Base-by-base conservation (phyloP, 495 filamentous ascomycete genomes). In the Aspergillus sparsus region DNA sequence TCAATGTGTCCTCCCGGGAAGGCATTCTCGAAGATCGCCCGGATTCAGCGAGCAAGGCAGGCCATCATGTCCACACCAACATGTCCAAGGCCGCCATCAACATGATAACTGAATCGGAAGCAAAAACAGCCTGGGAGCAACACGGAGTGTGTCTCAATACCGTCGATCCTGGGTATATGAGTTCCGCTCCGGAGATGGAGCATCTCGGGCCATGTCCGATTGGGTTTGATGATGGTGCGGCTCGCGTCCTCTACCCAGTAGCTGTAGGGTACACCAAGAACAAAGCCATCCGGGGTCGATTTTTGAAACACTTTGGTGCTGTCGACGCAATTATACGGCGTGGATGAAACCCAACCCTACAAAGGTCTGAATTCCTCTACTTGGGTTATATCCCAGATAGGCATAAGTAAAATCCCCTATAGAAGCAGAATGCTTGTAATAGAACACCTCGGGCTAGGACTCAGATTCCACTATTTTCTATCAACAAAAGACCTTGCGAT, bases 31-130 rank as follows among this genome's bases (percentile, higher is more conserved):
- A 82, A 58, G 45, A 54, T 8, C 18, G 12, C 0, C 66, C 68
- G 2, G 36, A 45, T 12, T 60, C 65, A 12, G 7, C 60, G 5
- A 64, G 66, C 33, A 80, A 79, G 63, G 63, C 60, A 3, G 77
- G 77, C 0, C 60, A 68, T 33, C 77, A 81, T 36, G 76, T 79
- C 7, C 78, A 80, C 62, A 81, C 77, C 1, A 80, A 80, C 62
- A 77, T 80, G 74, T 72, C 76, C n/a, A 80, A 82, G 54, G 79
- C 79, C 7, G 79, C 77, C 2, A 66, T 81, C 31, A 80, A 80
- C 62, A 81, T 81, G 77, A 72, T 80, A 39, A 80, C 78, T 6
- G 74, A 76, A 51, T 77, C 76, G 2, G 75, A 79, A 53, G 71
- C 71, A 7, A 55, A 47, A 1, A 15, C 54, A 12, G 71, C 73